Percentiles rank a stretch among this genome's conserved stretches.
These are phyloP conservation scores for Leucogyrophana mollusca DNA, from an alignment of 768 basidiomycete species.

Conservation along the genomic window DNA sequence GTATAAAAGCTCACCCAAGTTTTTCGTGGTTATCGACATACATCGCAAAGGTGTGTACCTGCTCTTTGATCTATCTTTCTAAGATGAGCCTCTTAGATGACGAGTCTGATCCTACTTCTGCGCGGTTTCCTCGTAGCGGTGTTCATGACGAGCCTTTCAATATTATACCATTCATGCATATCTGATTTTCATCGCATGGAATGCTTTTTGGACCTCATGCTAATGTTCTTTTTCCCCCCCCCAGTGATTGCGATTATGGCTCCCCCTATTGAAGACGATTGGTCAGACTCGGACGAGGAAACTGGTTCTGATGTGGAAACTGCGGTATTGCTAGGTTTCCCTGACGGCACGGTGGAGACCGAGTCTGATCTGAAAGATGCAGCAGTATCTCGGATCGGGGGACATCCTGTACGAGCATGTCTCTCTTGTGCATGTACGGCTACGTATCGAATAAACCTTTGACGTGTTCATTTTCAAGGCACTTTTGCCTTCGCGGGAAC, in stretches of 20 bases:
- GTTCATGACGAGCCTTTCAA: constrained; percentile 62
- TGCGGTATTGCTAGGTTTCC: constrained; percentile 74
- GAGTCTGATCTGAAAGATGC: constrained; percentile 65
- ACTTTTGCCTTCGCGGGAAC: constrained; percentile 64
- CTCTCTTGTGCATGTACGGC: constrained; percentile 48
- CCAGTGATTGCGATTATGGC: constrained; percentile 37
- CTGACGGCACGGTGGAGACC: constrained; percentile 67
- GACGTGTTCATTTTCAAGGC: constrained; percentile 56
- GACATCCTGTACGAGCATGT: constrained; percentile 76
- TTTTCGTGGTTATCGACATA: constrained; percentile 7
- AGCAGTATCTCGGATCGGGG: constrained; percentile 87
- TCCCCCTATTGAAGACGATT: constrained; percentile 51
- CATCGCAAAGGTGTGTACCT: constrained; percentile 18
- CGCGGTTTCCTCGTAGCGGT: constrained; percentile 60
- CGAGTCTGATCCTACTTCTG: constrained; percentile 73
- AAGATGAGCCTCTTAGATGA: constrained; percentile 60
- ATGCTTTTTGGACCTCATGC: constrained; percentile 12
- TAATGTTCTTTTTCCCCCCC: constrained; percentile 9
- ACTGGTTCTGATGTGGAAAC: constrained; percentile 57
- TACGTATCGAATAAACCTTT: constrained; percentile 40
- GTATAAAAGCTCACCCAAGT: constrained; percentile 19
- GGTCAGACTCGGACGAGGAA: constrained; percentile 83
- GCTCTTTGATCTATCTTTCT: constrained; percentile 5
- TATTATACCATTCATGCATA: constrained; percentile 91
- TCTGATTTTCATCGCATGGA: constrained; percentile 51